Evolutionary conservation across 495 filamentous ascomycete species (phyloP), one percentile per base, ranked within the genome.

Genomic region (Cairneyella variabilis): DNA sequence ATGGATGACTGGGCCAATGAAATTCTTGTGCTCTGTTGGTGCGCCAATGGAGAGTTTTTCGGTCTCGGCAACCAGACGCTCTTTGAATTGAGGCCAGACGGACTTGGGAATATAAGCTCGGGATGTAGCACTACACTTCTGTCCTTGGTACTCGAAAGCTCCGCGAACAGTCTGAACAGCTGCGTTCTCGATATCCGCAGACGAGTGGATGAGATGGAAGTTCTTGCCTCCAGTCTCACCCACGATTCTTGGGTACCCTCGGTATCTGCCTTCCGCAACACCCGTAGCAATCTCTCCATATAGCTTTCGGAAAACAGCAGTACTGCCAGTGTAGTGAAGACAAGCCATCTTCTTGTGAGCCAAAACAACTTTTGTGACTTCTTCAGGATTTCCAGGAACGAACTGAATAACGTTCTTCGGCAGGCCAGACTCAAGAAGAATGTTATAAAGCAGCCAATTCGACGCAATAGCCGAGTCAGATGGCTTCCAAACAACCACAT

Each of bases 221-320:
- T 95, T 95, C 80, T 95, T 95, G 55, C 90, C 90, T 52, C 88
- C 87, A 2, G 90, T 93, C 74, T 95, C 89, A 50, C 84, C 89
- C 14, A 92, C 87, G 27, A 93, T 82, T 54, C 89, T 81, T 12
- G 89, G 89, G 69, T 90, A 95, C 39, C 82, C 78, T 50, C 76
- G 73, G 65, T 91, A 95, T 17, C 72, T 75, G 41, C 79, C 83
- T 56, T 85, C 80, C 3, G 78, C 82, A 21, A 90, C 76, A 18
- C 84, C 85, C 34, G 75, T 69, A 1, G 86, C 84, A 59, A 92
- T 89, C 56, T 79, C 71, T 23, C 80, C 83, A 60, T 86, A 90
- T 12, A 95, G 67, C 54, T 77, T 77, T 40, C 87, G 82, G 78
- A 95, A 92, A 26, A 95, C 88, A 51, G 80, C 80, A 0, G 89